Evolutionary conservation across 768 basidiomycete species (phyloP), one percentile per base, ranked within the genome.

Genomic region (Pholiota conissans): DNA sequence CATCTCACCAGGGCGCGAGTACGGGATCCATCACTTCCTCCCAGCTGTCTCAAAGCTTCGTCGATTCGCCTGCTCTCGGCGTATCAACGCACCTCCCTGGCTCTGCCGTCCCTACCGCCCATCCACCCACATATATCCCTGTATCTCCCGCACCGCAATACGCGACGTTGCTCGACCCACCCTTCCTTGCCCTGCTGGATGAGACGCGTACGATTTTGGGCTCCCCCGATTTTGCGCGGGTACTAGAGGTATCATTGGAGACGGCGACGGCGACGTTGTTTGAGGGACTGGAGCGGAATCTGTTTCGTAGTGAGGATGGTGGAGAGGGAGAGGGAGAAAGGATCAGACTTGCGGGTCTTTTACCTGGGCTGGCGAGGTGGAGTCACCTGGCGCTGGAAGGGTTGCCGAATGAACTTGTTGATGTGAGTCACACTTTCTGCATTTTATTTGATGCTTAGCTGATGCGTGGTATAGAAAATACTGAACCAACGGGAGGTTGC

Each of bases 301-400:
- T 92, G 24, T 95, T 91, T 65, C 26, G 56, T 1, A 56, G 45
- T 18, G 50, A 56, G 10, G 45, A 45, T 1, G 55, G 46, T 18
- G 52, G 10, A 24, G 58, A 61, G 1, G 51, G 34, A 3, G 55
- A 28, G 20, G 67, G 66, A 27, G 68, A 78, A 49, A 79, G 81
- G 62, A 82, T 91, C 49, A 76, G 90, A 46, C 71, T 97, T 13
- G 95, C 93, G 13, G 85, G 87, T 5, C 73, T 96, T 63, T 73
- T 98, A 27, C 95, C 94, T 3, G 89, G 84, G 0, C 73, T 97
- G 39, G 85, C 89, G 54, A 76, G 84, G 56, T 94, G 93, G 92
- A 87, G 86, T 64, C 83, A 83, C 61, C 57, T 84, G 57, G 86
- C 86, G 35, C 68, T 93, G 63, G 80, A 84, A 60, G 82, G 82